Percentiles rank a stretch among this genome's conserved stretches.
Evolutionary conservation across 1,284 basidiomycete genomes (phyloP).

Genomic region (Marasmius fiardii): DNA sequence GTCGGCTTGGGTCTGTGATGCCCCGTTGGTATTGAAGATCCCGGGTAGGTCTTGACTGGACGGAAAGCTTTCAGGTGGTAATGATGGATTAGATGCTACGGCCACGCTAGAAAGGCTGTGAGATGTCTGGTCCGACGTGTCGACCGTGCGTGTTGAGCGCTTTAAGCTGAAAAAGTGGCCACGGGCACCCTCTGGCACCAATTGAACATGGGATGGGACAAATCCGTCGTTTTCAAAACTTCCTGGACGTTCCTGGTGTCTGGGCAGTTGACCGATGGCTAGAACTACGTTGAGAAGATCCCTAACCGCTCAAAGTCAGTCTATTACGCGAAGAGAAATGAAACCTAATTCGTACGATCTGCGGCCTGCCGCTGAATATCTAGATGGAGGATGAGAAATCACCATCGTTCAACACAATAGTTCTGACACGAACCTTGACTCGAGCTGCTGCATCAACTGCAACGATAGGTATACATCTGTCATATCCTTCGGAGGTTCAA

Average conservation of each 20-base stretch:
- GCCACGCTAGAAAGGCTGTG: no score
- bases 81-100: no score
- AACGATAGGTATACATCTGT: not conserved
- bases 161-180: no score
- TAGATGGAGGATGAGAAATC: not conserved
- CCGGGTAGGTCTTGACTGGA: no score
- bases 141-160: no score
- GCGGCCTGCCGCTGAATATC: not conserved
- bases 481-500: not conserved
- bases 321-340: not conserved
- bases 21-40: no score
- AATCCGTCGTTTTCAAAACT: not conserved
- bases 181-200: not conserved
- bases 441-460: not conserved
- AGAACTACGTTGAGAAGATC: not conserved
- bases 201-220: not conserved
- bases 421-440: not conserved
- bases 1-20: no score
- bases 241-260: not conserved
- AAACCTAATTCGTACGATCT: not conserved
- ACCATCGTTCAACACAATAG: not conserved
- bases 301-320: not conserved
- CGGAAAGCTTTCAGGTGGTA: no score
- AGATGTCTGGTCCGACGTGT: no score
- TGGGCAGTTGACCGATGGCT: not conserved